These are phyloP conservation scores for Trichocladium uniseriatum DNA, from an alignment of 495 filamentous ascomycete genomes.

Conservation along the genomic window DNA sequence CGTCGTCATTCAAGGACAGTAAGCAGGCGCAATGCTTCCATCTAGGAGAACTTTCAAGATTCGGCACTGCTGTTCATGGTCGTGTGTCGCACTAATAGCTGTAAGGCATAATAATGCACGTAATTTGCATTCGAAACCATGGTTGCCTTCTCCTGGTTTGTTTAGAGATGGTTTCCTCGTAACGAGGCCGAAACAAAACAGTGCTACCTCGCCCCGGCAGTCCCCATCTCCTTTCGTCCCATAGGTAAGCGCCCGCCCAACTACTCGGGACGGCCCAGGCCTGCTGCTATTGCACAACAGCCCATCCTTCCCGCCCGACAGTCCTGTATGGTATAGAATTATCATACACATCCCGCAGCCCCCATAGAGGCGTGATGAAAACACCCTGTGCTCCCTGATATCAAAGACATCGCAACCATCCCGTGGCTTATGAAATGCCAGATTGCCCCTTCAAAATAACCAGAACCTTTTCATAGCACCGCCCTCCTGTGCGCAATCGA, in stretches of 20 bases:
- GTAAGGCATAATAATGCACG: no score
- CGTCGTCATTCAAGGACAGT: no score
- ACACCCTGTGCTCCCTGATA: neutral
- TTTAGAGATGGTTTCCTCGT: neutral
- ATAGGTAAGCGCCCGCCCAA: neutral
- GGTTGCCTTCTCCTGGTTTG: neutral
- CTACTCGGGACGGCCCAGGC: neutral
- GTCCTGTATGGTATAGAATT: slow-evolving; percentile 4
- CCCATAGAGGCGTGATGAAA: neutral
- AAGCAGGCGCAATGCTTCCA: no score
- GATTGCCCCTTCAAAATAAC: no score
- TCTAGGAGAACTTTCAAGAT: no score
- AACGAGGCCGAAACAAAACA: neutral
- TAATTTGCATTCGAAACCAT: neutral
- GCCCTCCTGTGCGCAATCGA: no score
- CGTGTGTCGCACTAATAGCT: no score
- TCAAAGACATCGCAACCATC: neutral
- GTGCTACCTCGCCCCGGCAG: neutral
- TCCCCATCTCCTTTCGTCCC: neutral
- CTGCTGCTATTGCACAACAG: neutral
- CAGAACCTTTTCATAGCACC: no score
- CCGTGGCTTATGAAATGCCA: no score
- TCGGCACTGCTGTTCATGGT: no score
- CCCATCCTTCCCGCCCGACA: neutral
- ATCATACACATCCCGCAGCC: slow-evolving; percentile 12